phyloP scores from a whole-genome alignment of 345 rosid species.

The Litchi chinensis region DNA sequence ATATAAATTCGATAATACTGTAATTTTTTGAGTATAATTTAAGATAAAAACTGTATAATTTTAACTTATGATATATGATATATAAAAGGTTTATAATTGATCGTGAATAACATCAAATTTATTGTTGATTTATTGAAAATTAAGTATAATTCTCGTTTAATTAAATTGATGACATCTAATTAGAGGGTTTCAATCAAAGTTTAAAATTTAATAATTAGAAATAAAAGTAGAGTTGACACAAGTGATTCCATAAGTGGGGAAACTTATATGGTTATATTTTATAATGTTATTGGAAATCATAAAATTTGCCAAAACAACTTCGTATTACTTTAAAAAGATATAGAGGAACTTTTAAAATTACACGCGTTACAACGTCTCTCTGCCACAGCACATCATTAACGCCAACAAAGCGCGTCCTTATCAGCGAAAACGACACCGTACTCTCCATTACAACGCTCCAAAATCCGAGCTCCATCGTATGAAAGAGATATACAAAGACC shows the following conservation, averaged over 20 bases:
- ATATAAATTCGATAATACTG: too few species aligned
- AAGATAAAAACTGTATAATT: too few species aligned
- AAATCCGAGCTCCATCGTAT: background rate
- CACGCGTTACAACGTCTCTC: conserved; percentile 16
- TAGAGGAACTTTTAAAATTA: too few species aligned
- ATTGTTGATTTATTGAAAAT: too few species aligned
- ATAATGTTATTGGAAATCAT: too few species aligned
- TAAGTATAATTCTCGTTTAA: background rate
- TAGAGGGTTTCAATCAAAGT: background rate
- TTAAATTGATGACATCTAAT: background rate
- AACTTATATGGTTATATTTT: background rate
- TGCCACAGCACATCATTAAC: conserved; percentile 10
- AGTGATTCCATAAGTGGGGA: background rate
- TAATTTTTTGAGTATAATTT: too few species aligned
- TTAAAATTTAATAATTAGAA: background rate
- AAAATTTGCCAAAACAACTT: background rate
- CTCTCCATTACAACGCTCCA: background rate
- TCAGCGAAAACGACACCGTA: conserved; percentile 18
- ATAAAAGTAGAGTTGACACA: background rate
- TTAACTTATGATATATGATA: too few species aligned
- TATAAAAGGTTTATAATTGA: too few species aligned
- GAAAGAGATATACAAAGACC: conserved; percentile 17
- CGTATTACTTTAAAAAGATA: background rate
- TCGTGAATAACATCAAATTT: too few species aligned
- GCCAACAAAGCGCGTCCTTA: conserved; percentile 6